phyloP scores from a whole-genome alignment of 768 basidiomycete genomes.

The Kwoniella bestiolae region DNA sequence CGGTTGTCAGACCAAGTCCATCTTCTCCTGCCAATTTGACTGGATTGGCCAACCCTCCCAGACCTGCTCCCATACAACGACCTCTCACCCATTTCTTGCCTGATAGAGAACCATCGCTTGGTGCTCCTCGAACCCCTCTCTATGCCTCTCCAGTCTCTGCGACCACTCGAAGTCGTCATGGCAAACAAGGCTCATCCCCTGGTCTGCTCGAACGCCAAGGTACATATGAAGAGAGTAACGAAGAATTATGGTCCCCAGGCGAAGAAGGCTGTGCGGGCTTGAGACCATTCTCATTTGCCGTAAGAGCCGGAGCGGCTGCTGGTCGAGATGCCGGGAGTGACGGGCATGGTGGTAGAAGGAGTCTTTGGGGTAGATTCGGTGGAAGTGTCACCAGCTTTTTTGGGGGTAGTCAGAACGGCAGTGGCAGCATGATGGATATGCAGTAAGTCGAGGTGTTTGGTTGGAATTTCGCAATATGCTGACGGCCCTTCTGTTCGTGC shows the following conservation, averaged over 20 bases:
- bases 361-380: conserved; percentile 54
- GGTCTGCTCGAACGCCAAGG: conserved; percentile 32
- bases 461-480: background rate
- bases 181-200: conserved; percentile 37
- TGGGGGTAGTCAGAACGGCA: conserved; percentile 57
- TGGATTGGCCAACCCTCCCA: conserved; percentile 12
- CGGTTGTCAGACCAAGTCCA: conserved; percentile 43
- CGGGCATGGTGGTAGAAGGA: conserved; percentile 46
- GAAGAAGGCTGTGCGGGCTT: conserved; percentile 40
- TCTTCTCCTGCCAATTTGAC: conserved; percentile 47
- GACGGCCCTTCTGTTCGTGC: background rate
- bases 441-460: conserved; percentile 48
- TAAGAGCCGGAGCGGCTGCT: conserved; percentile 51
- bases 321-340: conserved; percentile 40
- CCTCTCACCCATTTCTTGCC: conserved; percentile 47
- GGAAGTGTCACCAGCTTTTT: conserved; percentile 57
- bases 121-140: conserved; percentile 16
- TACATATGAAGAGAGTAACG: conserved; percentile 29
- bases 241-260: conserved; percentile 39
- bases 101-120: conserved; percentile 34
- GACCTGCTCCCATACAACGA: conserved; percentile 21
- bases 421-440: conserved; percentile 60
- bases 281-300: conserved; percentile 58
- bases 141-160: conserved; percentile 21
- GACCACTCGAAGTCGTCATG: conserved; percentile 26